Percentiles rank a stretch among this genome's conserved stretches.
These are phyloP conservation scores for Tolypocladium album DNA, from an alignment of 2,329 filamentous ascomycete genomes.

Conservation along the genomic window DNA sequence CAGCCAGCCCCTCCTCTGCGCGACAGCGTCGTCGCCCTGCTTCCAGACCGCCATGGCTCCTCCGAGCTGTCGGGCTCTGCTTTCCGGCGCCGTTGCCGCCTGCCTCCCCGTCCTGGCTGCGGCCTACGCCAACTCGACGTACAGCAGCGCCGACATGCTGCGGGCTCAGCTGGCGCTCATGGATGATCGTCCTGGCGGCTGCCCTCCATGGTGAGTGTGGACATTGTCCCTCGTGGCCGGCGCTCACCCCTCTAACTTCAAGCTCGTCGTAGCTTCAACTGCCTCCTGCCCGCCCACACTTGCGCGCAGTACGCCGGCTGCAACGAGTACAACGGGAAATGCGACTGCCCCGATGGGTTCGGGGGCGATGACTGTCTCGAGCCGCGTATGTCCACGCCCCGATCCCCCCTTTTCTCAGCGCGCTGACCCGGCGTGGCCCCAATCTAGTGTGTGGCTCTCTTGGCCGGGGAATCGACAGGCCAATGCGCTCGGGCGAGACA, in stretches of 20 bases:
- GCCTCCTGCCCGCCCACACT: slow-evolving; percentile 81
- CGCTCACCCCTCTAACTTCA: slow-evolving; percentile 3
- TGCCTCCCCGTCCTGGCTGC: slow-evolving; percentile 28
- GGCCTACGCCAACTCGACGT: slow-evolving; percentile 41
- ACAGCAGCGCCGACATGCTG: slow-evolving; percentile 48
- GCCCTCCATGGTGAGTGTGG: slow-evolving; percentile 58
- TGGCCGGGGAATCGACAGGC: slow-evolving; percentile 67
- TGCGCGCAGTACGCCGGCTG: slow-evolving; percentile 88
- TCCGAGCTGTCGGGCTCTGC: slow-evolving; percentile 24
- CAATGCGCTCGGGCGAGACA: slow-evolving; percentile 56
- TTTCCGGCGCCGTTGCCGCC: slow-evolving; percentile 23
- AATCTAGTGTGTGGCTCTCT: slow-evolving; percentile 70
- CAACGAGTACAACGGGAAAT: slow-evolving; percentile 85
- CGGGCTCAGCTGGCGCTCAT: slow-evolving; percentile 59
- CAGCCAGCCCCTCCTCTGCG: slow-evolving; percentile 1
- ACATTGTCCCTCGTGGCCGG: slow-evolving; percentile 15
- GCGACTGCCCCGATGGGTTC: slow-evolving; percentile 83
- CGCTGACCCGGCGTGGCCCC: neutral
- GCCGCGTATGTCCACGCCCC: slow-evolving; percentile 45
- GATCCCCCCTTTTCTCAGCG: neutral
- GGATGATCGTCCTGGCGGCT: slow-evolving; percentile 63
- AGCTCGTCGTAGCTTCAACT: slow-evolving; percentile 72
- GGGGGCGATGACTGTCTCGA: slow-evolving; percentile 88
- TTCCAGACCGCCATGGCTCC: slow-evolving; percentile 26
- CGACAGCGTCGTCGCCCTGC: slow-evolving; percentile 7